Evolutionary conservation across 2,329 filamentous ascomycete genomes (phyloP), one percentile per base, ranked within the genome.

Genomic region (Pseudogymnoascus sp.): DNA sequence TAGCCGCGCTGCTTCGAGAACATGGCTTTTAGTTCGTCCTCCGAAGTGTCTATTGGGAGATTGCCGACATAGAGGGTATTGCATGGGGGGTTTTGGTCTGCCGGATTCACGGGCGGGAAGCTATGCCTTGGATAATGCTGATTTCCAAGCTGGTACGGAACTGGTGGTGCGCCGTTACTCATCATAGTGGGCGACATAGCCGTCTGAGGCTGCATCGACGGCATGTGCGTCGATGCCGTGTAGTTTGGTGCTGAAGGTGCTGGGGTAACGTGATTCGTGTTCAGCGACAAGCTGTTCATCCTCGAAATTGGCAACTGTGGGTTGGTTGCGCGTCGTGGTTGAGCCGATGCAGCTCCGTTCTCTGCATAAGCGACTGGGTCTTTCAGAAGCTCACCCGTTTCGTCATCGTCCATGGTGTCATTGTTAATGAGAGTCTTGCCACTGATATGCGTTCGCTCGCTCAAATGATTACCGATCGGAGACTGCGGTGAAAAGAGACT

Each of bases 51-150:
- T 64, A 93, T 85, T 0, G 93, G 95, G 47, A 99, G 79, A 71
- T 99, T 97, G n/a, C 95, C 93, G 19, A 99, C 93, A 72, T 99
- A 97, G 6, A 99, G 82, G 0, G 95, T 99, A 73, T 99, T 97
- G 82, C 95, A 97, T 0, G 95, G 95, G 1, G 93, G 93, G 70
- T 97, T 97, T 76, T 97, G 90, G 72, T 99, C 93, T 11, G 93
- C 93, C 0, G 93, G 93, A 69, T 97, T 97, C 65, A 91, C 90
- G 0, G 93, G 89, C 13, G 93, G 93, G 66, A 91, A 90, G 65
- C 87, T 88, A 67, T 86, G 85, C 71, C 80, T 82, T 67, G 78
- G 80, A 68, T 83, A 89, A 65, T 84, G 81, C 68, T 82, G 78
- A 62, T 78, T 80, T 38, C 79, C 79, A 67, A 84, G 79, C 67